phyloP scores from a whole-genome alignment of 805 yeast genomes.

The baker's yeast (Saccharomyces cerevisiae) region DNA sequence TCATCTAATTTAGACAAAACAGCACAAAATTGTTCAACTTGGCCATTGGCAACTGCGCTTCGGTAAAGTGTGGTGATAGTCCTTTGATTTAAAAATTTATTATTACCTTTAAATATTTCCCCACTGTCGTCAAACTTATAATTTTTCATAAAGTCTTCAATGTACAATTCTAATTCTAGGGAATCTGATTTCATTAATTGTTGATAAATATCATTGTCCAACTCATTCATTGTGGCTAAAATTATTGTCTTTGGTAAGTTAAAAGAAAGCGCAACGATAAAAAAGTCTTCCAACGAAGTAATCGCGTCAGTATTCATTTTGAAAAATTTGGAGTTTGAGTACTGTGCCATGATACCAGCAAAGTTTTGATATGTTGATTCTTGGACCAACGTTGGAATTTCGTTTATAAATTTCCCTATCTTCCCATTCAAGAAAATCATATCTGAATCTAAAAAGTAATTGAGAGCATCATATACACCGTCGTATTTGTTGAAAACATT shows the following conservation, averaged over 20 bases:
- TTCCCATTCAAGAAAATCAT: conserved; percentile 7
- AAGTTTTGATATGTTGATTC: conserved; percentile 27
- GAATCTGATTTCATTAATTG: conserved; percentile 12
- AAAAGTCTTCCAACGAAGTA: conserved; percentile 14
- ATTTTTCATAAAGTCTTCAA: conserved; percentile 15
- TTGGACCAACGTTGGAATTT: conserved; percentile 31
- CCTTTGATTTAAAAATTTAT: conserved; percentile 29
- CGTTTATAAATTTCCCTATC: conserved; percentile 31
- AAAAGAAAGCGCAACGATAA: conserved; percentile 13
- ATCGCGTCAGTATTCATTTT: conserved; percentile 9
- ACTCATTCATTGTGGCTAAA: conserved; percentile 25
- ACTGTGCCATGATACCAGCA: conserved; percentile 28
- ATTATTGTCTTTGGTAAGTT: conserved; percentile 21
- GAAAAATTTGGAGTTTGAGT: conserved; percentile 24
- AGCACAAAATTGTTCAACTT: conserved; percentile 16
- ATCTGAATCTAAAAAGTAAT: conserved; percentile 5
- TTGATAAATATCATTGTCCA: conserved; percentile 22
- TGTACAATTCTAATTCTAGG: conserved; percentile 7
- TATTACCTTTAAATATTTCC: conserved; percentile 19
- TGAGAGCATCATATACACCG: conserved; percentile 5
- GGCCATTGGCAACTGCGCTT: conserved; percentile 14
- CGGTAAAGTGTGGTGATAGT: conserved; percentile 31
- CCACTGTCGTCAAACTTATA: conserved; percentile 26
- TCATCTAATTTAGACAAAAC: conserved; percentile 12
- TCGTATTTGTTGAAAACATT: conserved; percentile 2